These are phyloP conservation scores for Mortierella hygrophila DNA, from an alignment of 192 early-diverging fungal genomes.

Conservation along the genomic window DNA sequence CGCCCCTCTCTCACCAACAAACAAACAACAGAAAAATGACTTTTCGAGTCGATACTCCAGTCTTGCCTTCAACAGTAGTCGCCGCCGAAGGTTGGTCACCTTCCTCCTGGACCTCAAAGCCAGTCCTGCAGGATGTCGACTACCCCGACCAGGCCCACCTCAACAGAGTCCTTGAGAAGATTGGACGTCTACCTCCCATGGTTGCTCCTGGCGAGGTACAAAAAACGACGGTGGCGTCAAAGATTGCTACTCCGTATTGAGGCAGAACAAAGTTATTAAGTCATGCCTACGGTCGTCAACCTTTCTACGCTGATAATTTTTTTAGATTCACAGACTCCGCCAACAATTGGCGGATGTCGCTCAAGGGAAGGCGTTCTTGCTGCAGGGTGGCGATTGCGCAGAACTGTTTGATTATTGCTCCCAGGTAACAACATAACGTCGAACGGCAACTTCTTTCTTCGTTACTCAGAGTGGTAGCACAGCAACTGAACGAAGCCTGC, in stretches of 20 bases:
- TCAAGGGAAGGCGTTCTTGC: conserved; percentile 88
- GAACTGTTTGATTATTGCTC: conserved; percentile 97
- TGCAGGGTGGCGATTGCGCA: conserved; percentile 98
- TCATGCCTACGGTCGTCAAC: background rate
- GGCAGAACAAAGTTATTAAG: background rate
- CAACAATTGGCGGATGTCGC: conserved; percentile 89
- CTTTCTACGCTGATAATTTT: background rate
- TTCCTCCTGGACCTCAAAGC: conserved; percentile 75
- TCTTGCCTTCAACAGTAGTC: background rate
- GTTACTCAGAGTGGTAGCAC: background rate
- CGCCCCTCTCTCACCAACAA: background rate
- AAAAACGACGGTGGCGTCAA: background rate
- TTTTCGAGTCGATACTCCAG: conserved; percentile 4
- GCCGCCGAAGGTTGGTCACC: conserved; percentile 65
- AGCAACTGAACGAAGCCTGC: background rate
- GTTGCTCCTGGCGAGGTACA: conserved; percentile 84
- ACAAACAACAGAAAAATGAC: conserved; percentile 1
- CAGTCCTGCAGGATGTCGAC: conserved; percentile 86
- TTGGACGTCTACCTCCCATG: conserved; percentile 85
- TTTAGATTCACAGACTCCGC: conserved; percentile 82
- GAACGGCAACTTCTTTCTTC: background rate
- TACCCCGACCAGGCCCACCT: conserved; percentile 83
- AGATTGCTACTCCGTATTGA: too few relatives aligned
- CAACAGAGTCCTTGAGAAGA: conserved; percentile 75
- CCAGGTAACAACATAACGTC: conserved; percentile 61